Percentiles rank a stretch among this genome's conserved stretches.
Evolutionary conservation across 352 stramenopile species (phyloP).

Genomic region (Phytophthora parvispora): DNA sequence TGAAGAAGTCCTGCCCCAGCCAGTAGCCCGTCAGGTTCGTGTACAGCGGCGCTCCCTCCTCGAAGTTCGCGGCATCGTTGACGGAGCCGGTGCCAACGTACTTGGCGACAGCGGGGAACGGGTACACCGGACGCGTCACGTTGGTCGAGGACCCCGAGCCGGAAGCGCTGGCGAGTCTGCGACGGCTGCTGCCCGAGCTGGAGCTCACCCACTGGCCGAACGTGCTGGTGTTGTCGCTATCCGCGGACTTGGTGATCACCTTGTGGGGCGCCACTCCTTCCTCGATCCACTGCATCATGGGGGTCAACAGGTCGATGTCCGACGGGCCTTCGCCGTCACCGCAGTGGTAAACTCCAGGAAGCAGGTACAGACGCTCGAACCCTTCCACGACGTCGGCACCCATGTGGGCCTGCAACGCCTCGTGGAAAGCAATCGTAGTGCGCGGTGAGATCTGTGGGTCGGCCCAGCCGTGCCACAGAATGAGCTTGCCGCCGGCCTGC

Average conservation of each 20-base stretch:
- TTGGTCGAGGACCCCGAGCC: conserved; percentile 5
- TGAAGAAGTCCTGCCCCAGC: conserved; percentile 40
- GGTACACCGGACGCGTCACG: conserved; percentile 39
- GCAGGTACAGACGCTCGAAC: conserved; percentile 58
- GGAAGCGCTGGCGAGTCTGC: no score
- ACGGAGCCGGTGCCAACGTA: conserved; percentile 38
- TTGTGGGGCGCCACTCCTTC: conserved; percentile 40
- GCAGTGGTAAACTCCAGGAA: conserved; percentile 59
- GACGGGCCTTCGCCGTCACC: conserved; percentile 47
- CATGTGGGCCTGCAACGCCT: conserved; percentile 46
- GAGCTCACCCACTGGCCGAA: conserved; percentile 46
- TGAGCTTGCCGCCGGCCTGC: conserved; percentile 47
- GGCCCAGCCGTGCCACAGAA: conserved; percentile 57
- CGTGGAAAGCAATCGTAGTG: conserved; percentile 55
- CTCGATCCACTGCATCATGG: conserved; percentile 61
- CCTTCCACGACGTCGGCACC: conserved; percentile 33
- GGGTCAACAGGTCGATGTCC: conserved; percentile 50
- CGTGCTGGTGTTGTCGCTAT: conserved; percentile 21
- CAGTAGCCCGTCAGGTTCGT: conserved; percentile 40
- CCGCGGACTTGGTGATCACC: conserved; percentile 35
- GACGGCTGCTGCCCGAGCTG: conserved; percentile 21
- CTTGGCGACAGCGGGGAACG: conserved; percentile 38
- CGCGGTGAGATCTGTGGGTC: conserved; percentile 61
- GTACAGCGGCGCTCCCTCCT: conserved; percentile 40
- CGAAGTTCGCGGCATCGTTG: conserved; percentile 38